Percentiles rank a stretch among this genome's conserved stretches.
These are phyloP conservation scores for Chamaecyparis obtusa DNA, from an alignment of 75 land plant genomes.

Conservation along the genomic window DNA sequence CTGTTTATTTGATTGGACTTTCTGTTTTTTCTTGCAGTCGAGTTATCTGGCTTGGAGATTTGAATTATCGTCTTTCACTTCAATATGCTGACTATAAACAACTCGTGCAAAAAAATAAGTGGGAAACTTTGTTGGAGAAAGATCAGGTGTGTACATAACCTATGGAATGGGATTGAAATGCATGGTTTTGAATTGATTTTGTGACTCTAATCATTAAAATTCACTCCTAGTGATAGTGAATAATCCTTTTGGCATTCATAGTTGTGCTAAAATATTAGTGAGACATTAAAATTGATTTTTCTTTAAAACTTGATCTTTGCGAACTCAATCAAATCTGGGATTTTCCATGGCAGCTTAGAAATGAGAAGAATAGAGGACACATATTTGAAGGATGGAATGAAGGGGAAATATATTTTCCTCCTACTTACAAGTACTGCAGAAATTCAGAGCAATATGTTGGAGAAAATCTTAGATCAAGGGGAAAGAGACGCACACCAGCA, in stretches of 20 bases:
- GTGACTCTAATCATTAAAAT: too few relatives aligned
- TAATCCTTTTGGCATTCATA: too few relatives aligned
- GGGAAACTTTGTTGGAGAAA: slow-evolving; percentile 71
- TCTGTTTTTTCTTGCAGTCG: slow-evolving; percentile 45
- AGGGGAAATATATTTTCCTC: slow-evolving; percentile 75
- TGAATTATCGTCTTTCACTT: slow-evolving; percentile 83
- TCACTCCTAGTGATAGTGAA: too few relatives aligned
- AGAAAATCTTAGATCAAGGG: slow-evolving; percentile 25
- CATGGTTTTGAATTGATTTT: not conserved
- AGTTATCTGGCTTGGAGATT: slow-evolving; percentile 91
- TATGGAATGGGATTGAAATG: too few relatives aligned
- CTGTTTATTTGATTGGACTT: not conserved
- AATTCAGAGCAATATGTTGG: slow-evolving; percentile 40
- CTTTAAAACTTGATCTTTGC: too few relatives aligned
- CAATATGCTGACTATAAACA: slow-evolving; percentile 50
- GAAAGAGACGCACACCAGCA: slow-evolving; percentile 48
- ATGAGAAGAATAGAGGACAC: slow-evolving; percentile 62
- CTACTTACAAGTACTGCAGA: slow-evolving; percentile 44
- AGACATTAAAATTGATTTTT: too few relatives aligned
- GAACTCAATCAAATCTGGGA: too few relatives aligned
- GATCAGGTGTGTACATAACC: slow-evolving; percentile 53
- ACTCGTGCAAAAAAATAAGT: slow-evolving; percentile 64
- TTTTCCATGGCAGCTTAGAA: slow-evolving; percentile 47
- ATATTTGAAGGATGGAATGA: slow-evolving; percentile 88
- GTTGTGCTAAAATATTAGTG: too few relatives aligned